Base-by-base conservation (phyloP, 768 basidiomycete species). In the Lactifluus echinatus region DNA sequence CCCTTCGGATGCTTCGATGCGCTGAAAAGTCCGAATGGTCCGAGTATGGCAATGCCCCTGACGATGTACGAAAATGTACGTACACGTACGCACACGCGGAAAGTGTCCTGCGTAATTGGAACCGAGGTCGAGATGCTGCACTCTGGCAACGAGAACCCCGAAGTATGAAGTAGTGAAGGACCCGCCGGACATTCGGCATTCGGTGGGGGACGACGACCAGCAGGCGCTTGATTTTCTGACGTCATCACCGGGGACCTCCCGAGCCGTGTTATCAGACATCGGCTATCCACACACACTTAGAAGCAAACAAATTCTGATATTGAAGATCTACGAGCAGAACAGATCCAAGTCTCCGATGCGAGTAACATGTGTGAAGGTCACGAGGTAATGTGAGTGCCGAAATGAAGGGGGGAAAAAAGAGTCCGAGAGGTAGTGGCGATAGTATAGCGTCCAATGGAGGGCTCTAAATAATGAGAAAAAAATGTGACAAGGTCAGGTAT, bases 11-110 rank as follows among this genome's bases (percentile, higher is more conserved):
- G 19, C 36, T 19, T 17, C 26, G 17, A n/a, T 6, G 24, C 17
- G n/a, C 23, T 29, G 46, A 29, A 48, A 56, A 36, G 48, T 29
- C 55, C 31, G 40, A 50, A n/a, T 11, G 43, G 0, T 11, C 50
- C 50, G 23, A 39, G 36, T 52, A 31, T 47, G 56, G 56, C n/a
- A 52, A 57, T 26, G 56, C 37, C n/a, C 56, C 50, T 42, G 19
- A 37, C 29, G 29, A 2, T 17, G n/a, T n/a, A n/a, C 8, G n/a
- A 2, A 28, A 6, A 15, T 15, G 26, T 2, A 44, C 4, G 8
- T 15, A 26, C 24, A 45, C 5, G 5, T 12, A 28, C 24, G 5
- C 7, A 28, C 24, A 28, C 3, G 17, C 3, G 19, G 15, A n/a
- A 42, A 19, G 19, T 3, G 4, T 21, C 7, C 40, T 42, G 40